A percentile compares a stretch with the other conserved stretches of the same genome.
Conservation (phyloP, 2,329 filamentous ascomycete species). For the Aspergillus persii region DNA sequence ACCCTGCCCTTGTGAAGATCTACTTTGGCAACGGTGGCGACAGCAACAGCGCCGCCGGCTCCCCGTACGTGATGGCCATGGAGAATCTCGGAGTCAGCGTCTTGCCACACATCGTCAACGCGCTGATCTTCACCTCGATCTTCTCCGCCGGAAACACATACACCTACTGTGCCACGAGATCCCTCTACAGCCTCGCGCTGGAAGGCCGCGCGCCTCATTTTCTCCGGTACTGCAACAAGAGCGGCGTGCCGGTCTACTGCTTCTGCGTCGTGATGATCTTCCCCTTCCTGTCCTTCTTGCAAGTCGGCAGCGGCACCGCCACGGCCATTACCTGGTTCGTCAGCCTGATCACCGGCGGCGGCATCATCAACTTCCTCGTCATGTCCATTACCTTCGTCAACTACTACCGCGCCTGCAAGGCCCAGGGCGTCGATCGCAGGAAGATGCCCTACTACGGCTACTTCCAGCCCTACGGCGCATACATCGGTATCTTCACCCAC, state of each 20-base stretch:
- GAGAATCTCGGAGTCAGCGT: conserved; percentile 59
- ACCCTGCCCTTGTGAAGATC: conserved; percentile 50
- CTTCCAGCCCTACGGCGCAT: conserved; percentile 68
- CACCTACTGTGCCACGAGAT: conserved; percentile 64
- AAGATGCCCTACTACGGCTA: conserved; percentile 46
- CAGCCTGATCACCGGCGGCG: conserved; percentile 21
- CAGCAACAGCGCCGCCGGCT: conserved; percentile 58
- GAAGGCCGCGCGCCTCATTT: conserved; percentile 60
- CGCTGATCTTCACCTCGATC: conserved; percentile 65
- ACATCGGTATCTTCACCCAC: conserved; percentile 38
- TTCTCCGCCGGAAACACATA: conserved; percentile 67
- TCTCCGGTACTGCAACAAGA: conserved; percentile 49
- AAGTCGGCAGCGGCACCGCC: conserved; percentile 59
- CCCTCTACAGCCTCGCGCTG: conserved; percentile 63
- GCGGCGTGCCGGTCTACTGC: conserved; percentile 67
- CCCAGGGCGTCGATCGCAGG: conserved; percentile 61
- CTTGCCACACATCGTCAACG: conserved; percentile 68
- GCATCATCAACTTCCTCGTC: conserved; percentile 37
- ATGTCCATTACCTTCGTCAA: conserved; percentile 67
- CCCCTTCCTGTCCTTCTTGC: conserved; percentile 66
- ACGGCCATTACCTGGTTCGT: conserved; percentile 53
- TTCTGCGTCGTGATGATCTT: conserved; percentile 62
- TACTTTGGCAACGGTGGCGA: conserved; percentile 14
- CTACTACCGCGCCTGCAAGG: conserved; percentile 65
- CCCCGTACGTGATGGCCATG: conserved; percentile 67